A percentile compares a stretch with the other conserved stretches of the same genome.
phyloP scores from a whole-genome alignment of 495 filamentous ascomycete species.

The Pyronema domesticum region DNA sequence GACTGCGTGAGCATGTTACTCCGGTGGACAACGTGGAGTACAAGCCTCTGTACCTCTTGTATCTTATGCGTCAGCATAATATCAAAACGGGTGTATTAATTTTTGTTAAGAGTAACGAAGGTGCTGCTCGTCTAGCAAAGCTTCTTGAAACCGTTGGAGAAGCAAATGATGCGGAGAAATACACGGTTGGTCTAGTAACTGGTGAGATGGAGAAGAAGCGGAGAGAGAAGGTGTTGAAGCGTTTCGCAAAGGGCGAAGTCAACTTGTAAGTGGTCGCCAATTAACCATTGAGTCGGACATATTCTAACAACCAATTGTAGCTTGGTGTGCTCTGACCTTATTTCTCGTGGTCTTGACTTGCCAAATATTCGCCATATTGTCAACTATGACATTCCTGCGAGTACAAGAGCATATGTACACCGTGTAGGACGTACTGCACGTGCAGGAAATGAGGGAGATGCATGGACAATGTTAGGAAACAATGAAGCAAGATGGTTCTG shows the following conservation, averaged over 20 bases:
- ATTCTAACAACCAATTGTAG: slow-evolving; percentile 3
- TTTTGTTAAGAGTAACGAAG: slow-evolving; percentile 78
- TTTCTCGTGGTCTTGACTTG: slow-evolving; percentile 82
- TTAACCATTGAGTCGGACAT: background rate
- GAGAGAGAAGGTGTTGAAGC: slow-evolving; percentile 14
- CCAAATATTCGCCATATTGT: slow-evolving; percentile 62
- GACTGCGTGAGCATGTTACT: slow-evolving; percentile 52
- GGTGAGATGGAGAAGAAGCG: slow-evolving; percentile 23
- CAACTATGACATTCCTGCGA: slow-evolving; percentile 90
- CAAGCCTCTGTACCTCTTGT: slow-evolving; percentile 69
- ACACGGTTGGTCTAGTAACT: slow-evolving; percentile 12
- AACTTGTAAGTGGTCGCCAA: slow-evolving; percentile 12
- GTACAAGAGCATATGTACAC: slow-evolving; percentile 77
- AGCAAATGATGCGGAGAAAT: background rate
- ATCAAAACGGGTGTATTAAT: slow-evolving; percentile 41
- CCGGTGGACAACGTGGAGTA: slow-evolving; percentile 54
- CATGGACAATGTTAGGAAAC: slow-evolving; percentile 66
- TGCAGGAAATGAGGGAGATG: slow-evolving; percentile 56
- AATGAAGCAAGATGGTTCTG: slow-evolving; percentile 75
- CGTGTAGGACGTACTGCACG: slow-evolving; percentile 80
- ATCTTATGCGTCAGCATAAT: slow-evolving; percentile 32
- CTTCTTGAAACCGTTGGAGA: slow-evolving; percentile 35
- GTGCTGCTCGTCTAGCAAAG: slow-evolving; percentile 57
- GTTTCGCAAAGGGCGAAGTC: slow-evolving; percentile 16
- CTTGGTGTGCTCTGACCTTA: slow-evolving; percentile 75